These are phyloP conservation scores for Lunularia cruciata DNA, from an alignment of 225 moss, liverwort and hornwort genomes.

Conservation along the genomic window DNA sequence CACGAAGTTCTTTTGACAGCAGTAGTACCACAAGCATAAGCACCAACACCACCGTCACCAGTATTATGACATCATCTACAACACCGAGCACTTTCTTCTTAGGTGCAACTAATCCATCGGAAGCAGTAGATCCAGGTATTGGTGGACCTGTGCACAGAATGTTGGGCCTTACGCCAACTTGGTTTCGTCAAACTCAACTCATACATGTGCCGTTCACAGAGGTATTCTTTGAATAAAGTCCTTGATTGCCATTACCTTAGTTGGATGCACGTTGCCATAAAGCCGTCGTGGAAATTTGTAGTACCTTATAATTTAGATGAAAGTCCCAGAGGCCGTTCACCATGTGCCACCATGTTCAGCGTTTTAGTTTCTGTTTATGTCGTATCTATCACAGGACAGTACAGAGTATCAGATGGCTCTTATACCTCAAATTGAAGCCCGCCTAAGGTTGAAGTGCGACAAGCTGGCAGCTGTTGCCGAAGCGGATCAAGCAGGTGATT, in stretches of 20 bases:
- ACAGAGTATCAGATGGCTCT: slow-evolving; percentile 83
- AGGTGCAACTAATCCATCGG: slow-evolving; percentile 52
- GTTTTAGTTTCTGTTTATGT: no score
- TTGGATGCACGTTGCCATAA: no score
- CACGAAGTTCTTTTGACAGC: slow-evolving; percentile 94
- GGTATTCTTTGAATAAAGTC: slow-evolving; percentile 24
- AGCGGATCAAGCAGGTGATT: slow-evolving; percentile 75
- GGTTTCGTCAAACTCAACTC: slow-evolving; percentile 81
- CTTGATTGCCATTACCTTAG: background rate
- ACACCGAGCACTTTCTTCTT: slow-evolving; percentile 78
- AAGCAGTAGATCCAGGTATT: slow-evolving; percentile 71
- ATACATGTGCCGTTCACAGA: slow-evolving; percentile 66
- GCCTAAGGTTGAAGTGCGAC: slow-evolving; percentile 70
- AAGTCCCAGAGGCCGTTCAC: background rate
- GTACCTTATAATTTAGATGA: background rate
- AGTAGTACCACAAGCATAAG: slow-evolving; percentile 89
- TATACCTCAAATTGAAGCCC: slow-evolving; percentile 84
- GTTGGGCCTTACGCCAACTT: slow-evolving; percentile 75
- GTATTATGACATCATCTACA: slow-evolving; percentile 38
- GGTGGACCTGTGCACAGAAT: slow-evolving; percentile 81
- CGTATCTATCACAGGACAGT: slow-evolving; percentile 69
- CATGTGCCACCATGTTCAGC: no score
- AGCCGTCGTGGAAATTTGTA: background rate
- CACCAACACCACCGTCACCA: slow-evolving; percentile 87
- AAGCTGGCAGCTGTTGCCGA: slow-evolving; percentile 69